Base-by-base conservation (phyloP, 2,329 filamentous ascomycete species). In the Colletotrichum trifolii region DNA sequence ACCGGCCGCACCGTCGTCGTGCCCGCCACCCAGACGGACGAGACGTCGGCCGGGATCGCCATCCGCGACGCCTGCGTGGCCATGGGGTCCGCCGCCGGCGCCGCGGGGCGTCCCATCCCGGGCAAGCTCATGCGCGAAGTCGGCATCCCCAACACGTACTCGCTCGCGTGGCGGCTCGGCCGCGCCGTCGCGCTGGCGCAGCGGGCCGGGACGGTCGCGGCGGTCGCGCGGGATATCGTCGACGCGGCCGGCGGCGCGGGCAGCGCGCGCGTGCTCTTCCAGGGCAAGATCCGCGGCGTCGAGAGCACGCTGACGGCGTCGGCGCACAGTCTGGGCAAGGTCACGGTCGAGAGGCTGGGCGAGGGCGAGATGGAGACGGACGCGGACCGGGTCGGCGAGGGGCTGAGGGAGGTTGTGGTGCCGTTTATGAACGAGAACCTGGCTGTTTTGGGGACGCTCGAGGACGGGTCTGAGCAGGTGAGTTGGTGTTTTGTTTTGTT, bases 121-220 rank as follows among this genome's bases (percentile, higher is more conserved):
- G 73, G 73, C 8, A 64, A 72, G n/a, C 72, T 76, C 25, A 73
- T 77, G 33, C 72, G 72, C 34, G 65, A 70, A 10, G 75, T 71
- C 50, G 77, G 73, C 33, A 73, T 80, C 2, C 71, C 74, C 10
- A 76, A 78, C 50, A 78, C 74, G 0, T 65, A 74, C 10, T 80
- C 77, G 3, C 73, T 79, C 2, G 76, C 75, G 2, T 82, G 76
- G 79, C 73, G 76, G 15, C 81, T 87, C n/a, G 84, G 85, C 0
- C 79, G 84, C 0, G 81, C 78, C 43, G 81, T 85, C 34, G 80
- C 79, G 6, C 75, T 82, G 10, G 77, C 80, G 2, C 79, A 80
- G 64, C 72, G 75, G 17, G 78, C 80, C 15, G 76, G 82, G 4
- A 71, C 79, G 3, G 78, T 83, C 52, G 75, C 77, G 25, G 79